Percentiles rank a stretch among this genome's conserved stretches.
Conservation (phyloP, 2,329 filamentous ascomycete genomes). For the Talaromyces verruculosus region DNA sequence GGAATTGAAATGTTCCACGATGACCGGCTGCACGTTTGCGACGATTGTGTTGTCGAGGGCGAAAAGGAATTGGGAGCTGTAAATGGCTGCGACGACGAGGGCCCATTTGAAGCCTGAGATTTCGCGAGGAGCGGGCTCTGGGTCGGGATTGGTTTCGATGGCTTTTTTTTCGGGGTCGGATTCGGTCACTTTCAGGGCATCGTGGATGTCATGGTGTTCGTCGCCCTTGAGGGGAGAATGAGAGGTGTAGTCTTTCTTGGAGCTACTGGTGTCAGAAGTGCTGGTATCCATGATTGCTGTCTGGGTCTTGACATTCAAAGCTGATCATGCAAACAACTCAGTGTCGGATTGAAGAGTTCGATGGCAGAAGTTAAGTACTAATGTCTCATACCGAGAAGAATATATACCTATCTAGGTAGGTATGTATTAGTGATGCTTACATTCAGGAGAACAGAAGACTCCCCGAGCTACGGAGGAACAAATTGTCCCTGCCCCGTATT, state of each 20-base stretch:
- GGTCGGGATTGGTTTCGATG: background rate
- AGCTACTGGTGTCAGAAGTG: background rate
- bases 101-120: constrained; percentile 4
- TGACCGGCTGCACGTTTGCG: constrained; percentile 46
- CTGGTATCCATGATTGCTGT: constrained; percentile 3
- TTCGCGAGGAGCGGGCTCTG: background rate
- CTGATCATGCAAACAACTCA: background rate
- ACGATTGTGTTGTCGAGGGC: constrained; percentile 49
- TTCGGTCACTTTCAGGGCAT: background rate
- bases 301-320: background rate
- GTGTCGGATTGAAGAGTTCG: too few species aligned
- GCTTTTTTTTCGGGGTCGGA: background rate
- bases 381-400: background rate
- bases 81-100: constrained; percentile 4
- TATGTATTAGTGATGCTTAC: background rate
- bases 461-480: background rate
- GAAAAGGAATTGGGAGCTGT: constrained; percentile 22
- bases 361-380: background rate
- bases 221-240: background rate
- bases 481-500: background rate
- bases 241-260: background rate
- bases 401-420: background rate
- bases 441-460: background rate
- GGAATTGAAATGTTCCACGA: constrained; percentile 40
- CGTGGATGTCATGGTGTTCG: background rate